Base-by-base conservation (phyloP, 805 yeast species). In the Grigorovia yakushimaensis region DNA sequence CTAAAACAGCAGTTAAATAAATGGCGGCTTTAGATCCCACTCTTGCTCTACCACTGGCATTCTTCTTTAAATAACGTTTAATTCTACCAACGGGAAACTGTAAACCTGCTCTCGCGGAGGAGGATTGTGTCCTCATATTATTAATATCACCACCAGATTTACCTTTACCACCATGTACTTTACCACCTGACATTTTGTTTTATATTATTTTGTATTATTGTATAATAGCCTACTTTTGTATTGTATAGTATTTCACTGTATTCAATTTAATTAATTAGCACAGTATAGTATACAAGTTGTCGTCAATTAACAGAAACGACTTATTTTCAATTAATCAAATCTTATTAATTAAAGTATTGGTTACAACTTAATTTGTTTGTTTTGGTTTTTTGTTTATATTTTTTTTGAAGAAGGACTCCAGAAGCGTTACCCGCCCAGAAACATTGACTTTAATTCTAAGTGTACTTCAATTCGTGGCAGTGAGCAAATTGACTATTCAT, bases 51-150 rank as follows among this genome's bases (percentile, higher is more conserved):
- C 86, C 87, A 65, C 87, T 93, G 19, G 96, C 95, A 54, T 84
- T 86, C 68, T 77, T 82, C 74, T 89, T 91, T 69, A 93, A 76
- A 67, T 88, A 91, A 74, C 98, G 81, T 79, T 93, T 91, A 59
- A 93, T 88, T 82, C 99, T 88, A 51, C 99, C 99, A 37, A 94
- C 98, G 44, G 99, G 99, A 73, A 93, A 93, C 67, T 84, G 93
- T 66, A 88, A 73, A 22, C 96, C 96, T 23, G 96, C 96, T 68
- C 94, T 82, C 9, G 95, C 95, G 5, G 95, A 86, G 58, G 89
- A 95, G 13, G 96, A 85, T 58, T 84, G 89, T 20, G 91, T 76
- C 52, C 78, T 74, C 47, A 67, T 49, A 6, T 49, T 49, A 11
- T 42, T 22, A 9, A 60, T 56, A 22, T 74, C 73, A 44, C 78